These are phyloP conservation scores for Phytopythium montanum DNA, from an alignment of 352 stramenopile genomes.

Conservation along the genomic window DNA sequence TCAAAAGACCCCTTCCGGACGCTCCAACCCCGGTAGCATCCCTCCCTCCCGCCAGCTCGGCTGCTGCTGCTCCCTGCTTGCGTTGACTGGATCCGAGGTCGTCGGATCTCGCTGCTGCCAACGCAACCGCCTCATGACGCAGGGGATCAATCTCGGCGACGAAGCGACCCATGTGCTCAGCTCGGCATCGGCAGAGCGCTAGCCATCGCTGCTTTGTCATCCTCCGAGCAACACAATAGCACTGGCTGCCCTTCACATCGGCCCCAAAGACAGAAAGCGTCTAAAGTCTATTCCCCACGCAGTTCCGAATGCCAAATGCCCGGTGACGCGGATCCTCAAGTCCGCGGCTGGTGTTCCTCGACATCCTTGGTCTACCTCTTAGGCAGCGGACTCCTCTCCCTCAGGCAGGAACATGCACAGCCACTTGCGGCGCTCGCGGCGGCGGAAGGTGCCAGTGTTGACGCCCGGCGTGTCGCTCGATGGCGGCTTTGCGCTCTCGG, in stretches of 20 bases:
- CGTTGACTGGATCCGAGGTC: no score
- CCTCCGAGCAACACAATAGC: no score
- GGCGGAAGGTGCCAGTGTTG: conserved; percentile 16
- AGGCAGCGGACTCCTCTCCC: not conserved
- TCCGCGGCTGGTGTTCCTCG: not conserved
- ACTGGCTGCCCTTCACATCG: not conserved
- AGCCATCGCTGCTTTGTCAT: no score
- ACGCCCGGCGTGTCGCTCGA: not conserved
- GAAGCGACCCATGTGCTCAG: no score
- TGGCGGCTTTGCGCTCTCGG: conserved; percentile 18
- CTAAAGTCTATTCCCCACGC: conserved; percentile 1
- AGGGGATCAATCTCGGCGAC: no score
- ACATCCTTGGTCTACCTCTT: not conserved
- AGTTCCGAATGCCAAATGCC: not conserved
- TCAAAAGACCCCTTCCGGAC: no score
- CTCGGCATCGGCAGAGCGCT: no score
- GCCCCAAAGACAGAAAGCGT: not conserved
- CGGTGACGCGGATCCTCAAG: not conserved
- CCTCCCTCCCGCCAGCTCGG: no score
- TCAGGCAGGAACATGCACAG: conserved; percentile 26
- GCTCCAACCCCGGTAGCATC: no score
- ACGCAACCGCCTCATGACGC: no score
- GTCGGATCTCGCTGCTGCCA: no score
- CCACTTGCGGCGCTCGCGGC: conserved; percentile 31
- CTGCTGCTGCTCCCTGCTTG: no score